phyloP scores from a whole-genome alignment of 192 early-diverging fungal species.

The Helicostylum pulchrum region DNA sequence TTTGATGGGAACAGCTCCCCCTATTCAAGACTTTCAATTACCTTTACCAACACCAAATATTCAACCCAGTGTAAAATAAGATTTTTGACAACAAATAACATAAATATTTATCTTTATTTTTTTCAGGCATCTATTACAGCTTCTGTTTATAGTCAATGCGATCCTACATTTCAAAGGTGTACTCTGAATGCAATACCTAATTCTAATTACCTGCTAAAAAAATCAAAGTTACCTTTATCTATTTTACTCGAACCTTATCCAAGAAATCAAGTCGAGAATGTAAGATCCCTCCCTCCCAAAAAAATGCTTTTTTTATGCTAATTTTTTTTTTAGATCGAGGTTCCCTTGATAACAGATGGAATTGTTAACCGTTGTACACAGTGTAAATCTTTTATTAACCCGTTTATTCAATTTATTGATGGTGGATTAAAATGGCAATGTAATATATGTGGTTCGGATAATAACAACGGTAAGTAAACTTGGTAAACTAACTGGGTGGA shows the following conservation, averaged over 20 bases:
- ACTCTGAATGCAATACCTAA: slow-evolving; percentile 79
- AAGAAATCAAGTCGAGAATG: slow-evolving; percentile 63
- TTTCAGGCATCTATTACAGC: slow-evolving; percentile 17
- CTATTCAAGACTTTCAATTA: slow-evolving; percentile 38
- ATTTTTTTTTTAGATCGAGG: slow-evolving; percentile 47
- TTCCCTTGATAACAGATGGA: slow-evolving; percentile 80
- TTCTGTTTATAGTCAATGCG: slow-evolving; percentile 16
- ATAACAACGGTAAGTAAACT: slow-evolving; percentile 67
- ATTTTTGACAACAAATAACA: not conserved
- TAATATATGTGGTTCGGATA: slow-evolving; percentile 80
- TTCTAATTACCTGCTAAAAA: slow-evolving; percentile 63
- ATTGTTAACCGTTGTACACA: slow-evolving; percentile 88
- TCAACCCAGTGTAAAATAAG: slow-evolving; percentile 39
- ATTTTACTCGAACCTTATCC: slow-evolving; percentile 72
- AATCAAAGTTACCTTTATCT: slow-evolving; percentile 76
- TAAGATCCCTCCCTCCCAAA: slow-evolving; percentile 22
- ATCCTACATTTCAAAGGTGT: slow-evolving; percentile 43
- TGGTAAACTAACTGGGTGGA: not conserved
- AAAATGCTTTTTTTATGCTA: not conserved
- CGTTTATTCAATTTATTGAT: slow-evolving; percentile 89
- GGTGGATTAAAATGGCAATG: slow-evolving; percentile 94
- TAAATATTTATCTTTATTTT: not conserved
- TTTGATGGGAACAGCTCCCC: slow-evolving; percentile 46
- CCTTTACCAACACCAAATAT: slow-evolving; percentile 40
- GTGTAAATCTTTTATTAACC: slow-evolving; percentile 94